phyloP scores from a whole-genome alignment of 2,329 filamentous ascomycete genomes.

The Arthrobotrys iridis region DNA sequence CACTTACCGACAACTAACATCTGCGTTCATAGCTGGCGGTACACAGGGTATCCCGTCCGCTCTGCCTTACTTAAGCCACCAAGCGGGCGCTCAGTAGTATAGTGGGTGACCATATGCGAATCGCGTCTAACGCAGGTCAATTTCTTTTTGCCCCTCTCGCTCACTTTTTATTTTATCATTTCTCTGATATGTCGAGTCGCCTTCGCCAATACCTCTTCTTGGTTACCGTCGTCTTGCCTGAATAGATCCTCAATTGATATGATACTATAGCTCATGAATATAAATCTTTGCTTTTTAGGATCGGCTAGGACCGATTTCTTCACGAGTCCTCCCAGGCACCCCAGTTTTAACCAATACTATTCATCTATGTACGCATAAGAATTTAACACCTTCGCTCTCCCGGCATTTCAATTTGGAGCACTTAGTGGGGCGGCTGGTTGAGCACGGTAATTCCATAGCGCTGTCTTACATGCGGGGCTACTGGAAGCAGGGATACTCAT shows the following conservation, averaged over 20 bases:
- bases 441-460: background rate
- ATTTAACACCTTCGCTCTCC: too few species aligned
- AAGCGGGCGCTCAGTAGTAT: slow-evolving; percentile 52
- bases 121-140: slow-evolving; percentile 33
- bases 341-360: too few species aligned
- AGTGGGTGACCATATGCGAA: slow-evolving; percentile 55
- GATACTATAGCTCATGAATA: too few species aligned
- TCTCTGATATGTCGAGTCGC: too few species aligned
- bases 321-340: too few species aligned
- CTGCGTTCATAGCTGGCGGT: slow-evolving; percentile 28
- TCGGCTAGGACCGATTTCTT: too few species aligned
- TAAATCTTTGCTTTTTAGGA: too few species aligned
- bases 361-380: too few species aligned
- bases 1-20: background rate
- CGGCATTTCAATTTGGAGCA: background rate
- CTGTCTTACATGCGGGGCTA: slow-evolving; percentile 46
- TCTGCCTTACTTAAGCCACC: slow-evolving; percentile 50
- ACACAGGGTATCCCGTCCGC: slow-evolving; percentile 48
- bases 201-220: too few species aligned
- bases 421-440: background rate
- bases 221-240: background rate
- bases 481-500: background rate
- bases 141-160: slow-evolving; percentile 1
- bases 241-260: too few species aligned
- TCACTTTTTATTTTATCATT: background rate